Base-by-base conservation (phyloP, 176 grass and related monocot genomes). In the Aechmea fasciata region DNA sequence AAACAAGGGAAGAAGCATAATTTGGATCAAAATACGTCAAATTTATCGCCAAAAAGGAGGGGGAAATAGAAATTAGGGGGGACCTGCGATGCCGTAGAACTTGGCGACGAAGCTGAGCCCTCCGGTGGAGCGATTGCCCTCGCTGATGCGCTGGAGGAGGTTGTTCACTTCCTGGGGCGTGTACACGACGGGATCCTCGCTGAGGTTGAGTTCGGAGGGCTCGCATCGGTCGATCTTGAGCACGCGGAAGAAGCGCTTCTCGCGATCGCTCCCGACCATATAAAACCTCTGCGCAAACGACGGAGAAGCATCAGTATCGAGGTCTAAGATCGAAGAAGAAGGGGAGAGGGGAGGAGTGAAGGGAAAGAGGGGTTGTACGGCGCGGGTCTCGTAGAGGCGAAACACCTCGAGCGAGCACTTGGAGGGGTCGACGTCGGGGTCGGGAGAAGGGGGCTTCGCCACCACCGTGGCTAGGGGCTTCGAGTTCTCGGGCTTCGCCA, bases 181-280 rank as follows among this genome's bases (percentile, higher is more conserved):
- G 86, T 97, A 92, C 76, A 85, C 88, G 64, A 90, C 89, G 65
- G 89, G 89, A 78, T 97, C 89, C 84, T 97, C 93, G 66, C 83
- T 97, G 73, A 97, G 69, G 86, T 76, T 83, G 54, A 97, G 88
- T 72, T 92, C 93, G 11, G 89, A 85, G 4, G 79, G 77, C 82
- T 97, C 93, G 51, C 76, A 90, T 64, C 94, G 86, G 81, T 92
- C 94, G 74, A 97, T 97, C 82, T 97, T 97, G 48, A 97, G 89
- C 81, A 97, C 94, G 74, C 84, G 84, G 77, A 90, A 97, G 84
- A 83, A 85, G 18, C 86, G 87, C 86, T 84, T 97, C 65, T 81
- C 82, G 63, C 90, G 82, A 80, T 91, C 91, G 78, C 84, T 85
- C 64, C 93, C 94, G 64, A 97, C 90, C 77, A 97, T 66, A 77